Percentiles rank a stretch among this genome's conserved stretches.
phyloP scores from a whole-genome alignment of 192 early-diverging fungal genomes.

The Borealophlyctis nickersoniae region DNA sequence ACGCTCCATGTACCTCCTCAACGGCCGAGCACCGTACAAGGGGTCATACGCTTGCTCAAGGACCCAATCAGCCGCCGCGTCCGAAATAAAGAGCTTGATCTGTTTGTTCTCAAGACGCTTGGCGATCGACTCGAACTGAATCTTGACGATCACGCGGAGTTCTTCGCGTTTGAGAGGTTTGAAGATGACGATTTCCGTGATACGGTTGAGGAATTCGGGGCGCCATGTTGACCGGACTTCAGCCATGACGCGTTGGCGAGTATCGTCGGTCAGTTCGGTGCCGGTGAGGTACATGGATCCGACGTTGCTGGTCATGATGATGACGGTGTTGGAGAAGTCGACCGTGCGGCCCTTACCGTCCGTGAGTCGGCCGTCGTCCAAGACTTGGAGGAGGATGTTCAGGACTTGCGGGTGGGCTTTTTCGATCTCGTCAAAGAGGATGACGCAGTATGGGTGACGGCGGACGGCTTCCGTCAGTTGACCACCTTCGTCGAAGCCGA shows the following conservation, averaged over 20 bases:
- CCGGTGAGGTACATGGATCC: constrained; percentile 61
- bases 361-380: constrained; percentile 96
- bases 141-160: constrained; percentile 66
- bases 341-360: constrained; percentile 90
- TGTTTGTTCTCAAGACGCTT: constrained; percentile 72
- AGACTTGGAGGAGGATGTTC: constrained; percentile 89
- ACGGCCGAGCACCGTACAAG: constrained; percentile 89
- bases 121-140: constrained; percentile 64
- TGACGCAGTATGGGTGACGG: constrained; percentile 84
- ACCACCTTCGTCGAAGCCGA: constrained; percentile 95
- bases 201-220: constrained; percentile 93
- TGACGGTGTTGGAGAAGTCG: constrained; percentile 93
- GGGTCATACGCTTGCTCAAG: constrained; percentile 84
- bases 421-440: constrained; percentile 98
- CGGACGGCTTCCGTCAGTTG: constrained; percentile 94
- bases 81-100: constrained; percentile 68
- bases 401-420: constrained; percentile 92
- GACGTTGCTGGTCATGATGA: constrained; percentile 94
- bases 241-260: constrained; percentile 64
- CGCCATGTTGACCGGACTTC: constrained; percentile 79
- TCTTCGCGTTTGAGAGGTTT: constrained; percentile 58
- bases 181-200: constrained; percentile 92
- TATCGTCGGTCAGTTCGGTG: constrained; percentile 7
- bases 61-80: constrained; percentile 72
- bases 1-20: constrained; percentile 85